These are phyloP conservation scores for Chlamydomonas eustigma DNA, from an alignment of 139 green algal genomes.

Conservation along the genomic window DNA sequence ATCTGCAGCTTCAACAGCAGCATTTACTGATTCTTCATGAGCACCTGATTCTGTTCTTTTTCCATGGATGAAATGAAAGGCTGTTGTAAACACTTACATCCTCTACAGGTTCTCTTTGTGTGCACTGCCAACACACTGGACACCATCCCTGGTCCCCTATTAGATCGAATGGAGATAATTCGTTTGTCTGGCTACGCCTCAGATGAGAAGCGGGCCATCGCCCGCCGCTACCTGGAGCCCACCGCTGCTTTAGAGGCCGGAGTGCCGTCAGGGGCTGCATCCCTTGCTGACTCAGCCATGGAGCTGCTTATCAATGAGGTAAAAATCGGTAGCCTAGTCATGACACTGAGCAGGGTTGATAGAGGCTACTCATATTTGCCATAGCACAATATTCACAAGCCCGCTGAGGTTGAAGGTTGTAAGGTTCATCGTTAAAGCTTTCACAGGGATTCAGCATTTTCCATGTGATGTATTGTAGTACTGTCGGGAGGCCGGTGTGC, in stretches of 20 bases:
- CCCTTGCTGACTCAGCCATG: neutral
- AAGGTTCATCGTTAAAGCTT: too few species aligned
- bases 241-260: conserved; percentile 20
- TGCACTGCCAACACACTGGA: conserved; percentile 86
- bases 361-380: too few species aligned
- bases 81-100: neutral
- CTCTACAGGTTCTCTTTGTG: conserved; percentile 49
- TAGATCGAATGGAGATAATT: conserved; percentile 97
- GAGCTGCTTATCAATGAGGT: neutral
- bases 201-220: conserved; percentile 92
- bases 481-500: conserved; percentile 87
- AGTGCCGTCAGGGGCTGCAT: neutral
- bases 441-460: too few species aligned
- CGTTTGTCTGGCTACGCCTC: conserved; percentile 74
- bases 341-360: too few species aligned
- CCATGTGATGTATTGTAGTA: too few species aligned
- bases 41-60: too few species aligned
- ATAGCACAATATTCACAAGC: too few species aligned
- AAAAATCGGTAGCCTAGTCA: too few species aligned
- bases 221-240: conserved; percentile 87
- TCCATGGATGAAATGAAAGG: too few species aligned
- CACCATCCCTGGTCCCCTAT: conserved; percentile 90
- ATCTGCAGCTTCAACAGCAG: too few species aligned
- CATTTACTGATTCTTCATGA: too few species aligned
- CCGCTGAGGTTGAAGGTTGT: too few species aligned